Conservation (phyloP, 371 early-diverging fungal species). For the Circinella umbellata region DNA sequence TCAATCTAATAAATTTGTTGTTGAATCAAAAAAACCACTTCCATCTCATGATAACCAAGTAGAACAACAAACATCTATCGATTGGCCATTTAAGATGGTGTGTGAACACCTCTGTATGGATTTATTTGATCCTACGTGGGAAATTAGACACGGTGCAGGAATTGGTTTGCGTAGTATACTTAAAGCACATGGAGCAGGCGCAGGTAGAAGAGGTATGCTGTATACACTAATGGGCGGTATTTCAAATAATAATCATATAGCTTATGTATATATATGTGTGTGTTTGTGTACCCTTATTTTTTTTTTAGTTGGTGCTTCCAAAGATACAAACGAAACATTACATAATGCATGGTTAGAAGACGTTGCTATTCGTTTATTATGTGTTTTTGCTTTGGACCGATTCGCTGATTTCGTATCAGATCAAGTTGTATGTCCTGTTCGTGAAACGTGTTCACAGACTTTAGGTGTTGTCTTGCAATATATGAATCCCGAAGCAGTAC, state of each 20-base stretch:
- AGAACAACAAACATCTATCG: conserved; percentile 35
- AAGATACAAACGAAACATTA: conserved; percentile 62
- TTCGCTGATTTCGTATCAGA: conserved; percentile 98
- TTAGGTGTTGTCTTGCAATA: conserved; percentile 85
- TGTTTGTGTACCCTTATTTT: neutral
- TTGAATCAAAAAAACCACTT: conserved; percentile 68
- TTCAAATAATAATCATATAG: conserved; percentile 1
- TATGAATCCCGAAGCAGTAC: conserved; percentile 59
- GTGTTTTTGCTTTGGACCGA: conserved; percentile 93
- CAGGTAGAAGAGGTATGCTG: conserved; percentile 72
- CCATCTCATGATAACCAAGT: conserved; percentile 26
- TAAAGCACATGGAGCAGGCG: conserved; percentile 86
- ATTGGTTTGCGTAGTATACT: conserved; percentile 91
- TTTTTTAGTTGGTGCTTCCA: conserved; percentile 43
- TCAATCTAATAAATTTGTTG: conserved; percentile 72
- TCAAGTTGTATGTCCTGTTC: conserved; percentile 93
- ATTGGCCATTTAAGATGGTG: conserved; percentile 94
- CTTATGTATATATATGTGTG: neutral
- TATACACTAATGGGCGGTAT: neutral
- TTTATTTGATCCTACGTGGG: conserved; percentile 93
- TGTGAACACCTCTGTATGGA: conserved; percentile 91
- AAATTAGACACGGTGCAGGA: conserved; percentile 95
- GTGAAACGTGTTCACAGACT: conserved; percentile 95
- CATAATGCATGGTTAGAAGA: conserved; percentile 90
- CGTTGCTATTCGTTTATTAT: conserved; percentile 83